phyloP scores from a whole-genome alignment of 305 asterid species.

The Nicotiana rustica region DNA sequence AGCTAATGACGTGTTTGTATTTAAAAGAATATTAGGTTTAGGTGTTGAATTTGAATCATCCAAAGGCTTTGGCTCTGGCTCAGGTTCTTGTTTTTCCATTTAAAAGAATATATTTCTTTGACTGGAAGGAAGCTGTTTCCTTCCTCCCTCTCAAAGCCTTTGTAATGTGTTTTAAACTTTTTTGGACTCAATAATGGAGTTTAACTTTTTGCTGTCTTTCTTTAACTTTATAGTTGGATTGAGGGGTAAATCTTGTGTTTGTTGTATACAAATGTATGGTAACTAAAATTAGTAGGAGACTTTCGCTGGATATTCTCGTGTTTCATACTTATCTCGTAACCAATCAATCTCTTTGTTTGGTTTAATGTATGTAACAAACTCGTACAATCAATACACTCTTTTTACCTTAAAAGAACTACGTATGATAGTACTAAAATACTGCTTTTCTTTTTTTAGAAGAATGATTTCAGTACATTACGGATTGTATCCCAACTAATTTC shows the following conservation, averaged over 20 bases:
- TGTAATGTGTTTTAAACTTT: neutral
- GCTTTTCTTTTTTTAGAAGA: no score
- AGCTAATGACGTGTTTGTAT: constrained; percentile 8
- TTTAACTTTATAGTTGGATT: constrained; percentile 2
- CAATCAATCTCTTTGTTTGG: no score
- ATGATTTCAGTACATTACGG: neutral
- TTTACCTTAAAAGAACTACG: no score
- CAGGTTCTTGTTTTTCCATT: constrained; percentile 31
- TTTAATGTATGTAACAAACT: no score
- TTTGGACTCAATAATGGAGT: constrained; percentile 28
- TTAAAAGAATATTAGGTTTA: neutral
- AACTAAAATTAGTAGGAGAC: constrained; percentile 13
- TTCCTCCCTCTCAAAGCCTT: neutral
- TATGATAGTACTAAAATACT: no score
- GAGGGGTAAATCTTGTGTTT: neutral
- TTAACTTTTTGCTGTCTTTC: constrained; percentile 21
- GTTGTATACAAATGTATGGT: neutral
- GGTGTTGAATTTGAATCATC: constrained; percentile 14
- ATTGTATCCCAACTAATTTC: neutral
- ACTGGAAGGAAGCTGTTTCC: constrained; percentile 20
- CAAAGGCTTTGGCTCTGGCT: constrained; percentile 22
- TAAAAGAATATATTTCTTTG: neutral
- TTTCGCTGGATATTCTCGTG: constrained; percentile 20
- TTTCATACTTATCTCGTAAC: constrained; percentile 12
- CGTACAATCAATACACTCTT: no score